These are phyloP conservation scores for Chytriomyces hyalinus DNA, from an alignment of 192 early-diverging fungal species.

Conservation along the genomic window DNA sequence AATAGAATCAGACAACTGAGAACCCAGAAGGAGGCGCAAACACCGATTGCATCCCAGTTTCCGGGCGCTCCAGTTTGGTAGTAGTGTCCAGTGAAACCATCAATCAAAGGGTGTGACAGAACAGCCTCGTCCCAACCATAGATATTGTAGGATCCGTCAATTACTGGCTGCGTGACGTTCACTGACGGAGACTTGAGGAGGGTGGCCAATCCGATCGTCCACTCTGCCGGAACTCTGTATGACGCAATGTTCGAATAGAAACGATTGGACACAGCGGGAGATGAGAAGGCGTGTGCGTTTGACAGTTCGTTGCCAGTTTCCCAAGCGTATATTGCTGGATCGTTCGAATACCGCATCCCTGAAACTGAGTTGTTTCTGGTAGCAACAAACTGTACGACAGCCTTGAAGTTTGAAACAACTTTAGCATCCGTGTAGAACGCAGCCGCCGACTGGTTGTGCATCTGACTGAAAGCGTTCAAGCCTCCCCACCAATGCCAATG, in stretches of 20 bases:
- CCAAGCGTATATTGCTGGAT: constrained; percentile 51
- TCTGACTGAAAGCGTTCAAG: constrained; percentile 16
- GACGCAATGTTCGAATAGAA: not conserved
- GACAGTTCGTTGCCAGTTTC: constrained; percentile 59
- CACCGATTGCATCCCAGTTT: not conserved
- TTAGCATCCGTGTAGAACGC: constrained; percentile 42
- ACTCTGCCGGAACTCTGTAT: constrained; percentile 38
- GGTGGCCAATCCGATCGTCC: constrained; percentile 47
- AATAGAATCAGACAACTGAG: not conserved
- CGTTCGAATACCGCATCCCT: constrained; percentile 47
- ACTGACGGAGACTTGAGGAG: constrained; percentile 33
- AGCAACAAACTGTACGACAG: constrained; percentile 40
- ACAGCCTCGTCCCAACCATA: constrained; percentile 37
- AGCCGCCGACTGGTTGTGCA: not conserved
- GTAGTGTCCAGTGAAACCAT: constrained; percentile 53
- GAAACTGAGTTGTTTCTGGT: constrained; percentile 53
- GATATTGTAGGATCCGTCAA: constrained; percentile 47
- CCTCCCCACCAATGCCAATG: constrained; percentile 38
- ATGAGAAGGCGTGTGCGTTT: not conserved
- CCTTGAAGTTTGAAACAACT: constrained; percentile 35
- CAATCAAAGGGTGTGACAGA: constrained; percentile 32
- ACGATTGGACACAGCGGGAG: not conserved
- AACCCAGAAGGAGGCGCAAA: not conserved
- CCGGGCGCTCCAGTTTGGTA: constrained; percentile 20
- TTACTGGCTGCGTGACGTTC: constrained; percentile 35